Conservation (phyloP, 352 stramenopile genomes). For the Peronosclerospora sorghi region DNA sequence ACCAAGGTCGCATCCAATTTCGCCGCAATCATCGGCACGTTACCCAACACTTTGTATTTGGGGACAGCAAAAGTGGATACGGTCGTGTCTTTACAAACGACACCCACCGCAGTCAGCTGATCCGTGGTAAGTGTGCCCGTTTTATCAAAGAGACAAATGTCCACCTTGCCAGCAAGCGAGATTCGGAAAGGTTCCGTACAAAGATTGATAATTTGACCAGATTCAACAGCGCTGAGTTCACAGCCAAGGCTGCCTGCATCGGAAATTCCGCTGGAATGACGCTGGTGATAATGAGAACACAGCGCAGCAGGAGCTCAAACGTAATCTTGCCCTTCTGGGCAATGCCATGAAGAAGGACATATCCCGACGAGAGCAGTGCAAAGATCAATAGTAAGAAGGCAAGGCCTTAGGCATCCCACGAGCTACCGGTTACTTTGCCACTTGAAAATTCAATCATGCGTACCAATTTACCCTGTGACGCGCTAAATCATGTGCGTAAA, state of each 20-base stretch:
- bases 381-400: conserved; percentile 95
- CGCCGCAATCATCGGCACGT: conserved; percentile 77
- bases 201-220: conserved; percentile 93
- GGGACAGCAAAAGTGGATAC: conserved; percentile 10
- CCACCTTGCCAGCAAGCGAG: conserved; percentile 92
- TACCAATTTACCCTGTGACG: conserved; percentile 95
- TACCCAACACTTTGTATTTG: conserved; percentile 39
- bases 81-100: conserved; percentile 76
- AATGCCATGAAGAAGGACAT: conserved; percentile 88
- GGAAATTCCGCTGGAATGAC: conserved; percentile 97
- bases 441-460: conserved; percentile 97
- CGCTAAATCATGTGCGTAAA: conserved; percentile 96
- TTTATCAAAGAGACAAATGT: conserved; percentile 98
- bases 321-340: conserved; percentile 86
- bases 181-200: conserved; percentile 98
- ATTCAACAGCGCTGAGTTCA: conserved; percentile 92
- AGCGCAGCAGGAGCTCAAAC: conserved; percentile 95
- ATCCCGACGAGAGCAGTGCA: conserved; percentile 89
- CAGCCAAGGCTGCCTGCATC: conserved; percentile 95
- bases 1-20: conserved; percentile 77
- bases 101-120: conserved; percentile 89
- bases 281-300: conserved; percentile 97
- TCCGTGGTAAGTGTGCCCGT: conserved; percentile 97
- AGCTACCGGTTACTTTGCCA: conserved; percentile 92
- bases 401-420: conserved; percentile 92